Evolutionary conservation across 2,329 filamentous ascomycete species (phyloP).

Genomic region (Chaetoscypha palmicola): DNA sequence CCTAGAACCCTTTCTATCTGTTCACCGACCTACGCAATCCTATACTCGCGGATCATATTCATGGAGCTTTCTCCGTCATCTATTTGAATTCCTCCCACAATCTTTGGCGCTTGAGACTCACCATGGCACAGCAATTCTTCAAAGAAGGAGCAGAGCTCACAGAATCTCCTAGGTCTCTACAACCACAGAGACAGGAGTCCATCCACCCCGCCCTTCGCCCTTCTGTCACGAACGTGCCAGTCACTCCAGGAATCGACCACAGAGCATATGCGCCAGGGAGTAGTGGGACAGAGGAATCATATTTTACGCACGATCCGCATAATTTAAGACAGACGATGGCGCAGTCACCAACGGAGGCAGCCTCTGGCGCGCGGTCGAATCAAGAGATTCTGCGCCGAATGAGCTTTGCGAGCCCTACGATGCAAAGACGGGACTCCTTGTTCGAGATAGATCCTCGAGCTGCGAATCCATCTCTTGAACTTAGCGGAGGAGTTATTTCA

Average conservation of each 20-base stretch:
- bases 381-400: slow-evolving; percentile 39
- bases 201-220: slow-evolving; percentile 26
- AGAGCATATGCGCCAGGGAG: slow-evolving; percentile 17
- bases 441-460: slow-evolving; percentile 45
- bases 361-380: slow-evolving; percentile 33
- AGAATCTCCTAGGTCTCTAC: slow-evolving; percentile 19
- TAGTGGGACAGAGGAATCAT: slow-evolving; percentile 16
- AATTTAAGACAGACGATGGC: slow-evolving; percentile 20
- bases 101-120: slow-evolving; percentile 2
- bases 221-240: slow-evolving; percentile 25
- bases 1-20: no score
- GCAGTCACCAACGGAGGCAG: slow-evolving; percentile 25
- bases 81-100: no score
- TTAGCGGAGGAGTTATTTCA: slow-evolving; percentile 61
- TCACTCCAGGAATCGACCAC: slow-evolving; percentile 26
- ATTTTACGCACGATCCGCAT: slow-evolving; percentile 21
- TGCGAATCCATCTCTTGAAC: slow-evolving; percentile 48
- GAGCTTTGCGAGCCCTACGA: slow-evolving; percentile 30
- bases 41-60: not conserved
- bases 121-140: slow-evolving; percentile 12
- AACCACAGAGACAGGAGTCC: slow-evolving; percentile 15
- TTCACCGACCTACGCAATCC: not conserved
- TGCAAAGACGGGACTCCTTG: slow-evolving; percentile 37
- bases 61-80: not conserved
- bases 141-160: slow-evolving; percentile 11